Evolutionary conservation across 331 rosid genomes (phyloP).

Genomic region (Prunus yedoensis): DNA sequence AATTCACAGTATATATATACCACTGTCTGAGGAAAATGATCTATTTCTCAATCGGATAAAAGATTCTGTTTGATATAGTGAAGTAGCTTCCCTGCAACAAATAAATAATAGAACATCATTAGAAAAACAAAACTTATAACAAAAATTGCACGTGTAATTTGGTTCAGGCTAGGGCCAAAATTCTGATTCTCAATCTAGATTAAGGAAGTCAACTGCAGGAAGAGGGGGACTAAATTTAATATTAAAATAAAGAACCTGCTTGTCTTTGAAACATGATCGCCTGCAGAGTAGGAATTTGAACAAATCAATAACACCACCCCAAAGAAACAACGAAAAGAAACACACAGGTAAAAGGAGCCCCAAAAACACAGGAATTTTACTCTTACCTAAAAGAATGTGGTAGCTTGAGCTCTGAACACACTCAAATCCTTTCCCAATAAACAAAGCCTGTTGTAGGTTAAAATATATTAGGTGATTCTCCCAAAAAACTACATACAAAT

Average conservation of each 20-base stretch:
- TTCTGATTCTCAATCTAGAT: neutral
- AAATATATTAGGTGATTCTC: neutral
- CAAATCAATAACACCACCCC: neutral
- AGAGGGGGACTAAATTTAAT: neutral
- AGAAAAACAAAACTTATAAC: neutral
- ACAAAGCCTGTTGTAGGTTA: conserved; percentile 18
- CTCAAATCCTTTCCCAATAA: conserved; percentile 22
- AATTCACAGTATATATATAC: conserved; percentile 8
- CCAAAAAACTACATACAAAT: neutral
- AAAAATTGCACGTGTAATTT: neutral
- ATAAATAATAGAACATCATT: neutral
- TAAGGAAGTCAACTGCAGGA: neutral
- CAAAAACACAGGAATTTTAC: neutral
- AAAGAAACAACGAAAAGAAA: neutral
- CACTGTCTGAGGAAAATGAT: conserved; percentile 42
- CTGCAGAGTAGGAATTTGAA: conserved; percentile 19
- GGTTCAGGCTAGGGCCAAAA: neutral
- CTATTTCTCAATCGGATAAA: conserved; percentile 15
- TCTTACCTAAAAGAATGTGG: conserved; percentile 22
- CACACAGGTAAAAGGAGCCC: neutral
- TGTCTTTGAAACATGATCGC: conserved; percentile 19
- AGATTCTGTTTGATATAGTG: conserved; percentile 20
- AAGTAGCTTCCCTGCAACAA: conserved; percentile 26
- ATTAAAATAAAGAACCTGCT: conserved; percentile 25
- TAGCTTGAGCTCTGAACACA: conserved; percentile 31